phyloP scores from a whole-genome alignment of 2,329 filamentous ascomycete species.

The Orbilia javanica region DNA sequence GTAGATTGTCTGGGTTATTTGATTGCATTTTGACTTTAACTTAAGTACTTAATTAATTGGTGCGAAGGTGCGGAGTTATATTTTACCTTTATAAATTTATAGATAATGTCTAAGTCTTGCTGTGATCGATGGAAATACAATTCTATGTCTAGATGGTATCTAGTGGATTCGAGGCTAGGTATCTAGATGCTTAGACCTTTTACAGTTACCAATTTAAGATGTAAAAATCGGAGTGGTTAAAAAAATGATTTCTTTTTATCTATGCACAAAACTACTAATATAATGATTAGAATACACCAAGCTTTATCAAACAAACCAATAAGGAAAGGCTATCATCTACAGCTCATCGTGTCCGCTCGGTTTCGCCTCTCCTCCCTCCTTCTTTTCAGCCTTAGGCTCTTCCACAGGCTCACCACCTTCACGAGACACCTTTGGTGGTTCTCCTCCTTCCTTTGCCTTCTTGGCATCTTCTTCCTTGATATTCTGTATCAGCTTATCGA shows the following conservation, averaged over 20 bases:
- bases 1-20: neutral
- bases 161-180: too few relatives aligned
- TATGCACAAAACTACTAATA: conserved; percentile 37
- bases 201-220: too few relatives aligned
- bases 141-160: too few relatives aligned
- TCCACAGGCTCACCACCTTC: neutral
- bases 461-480: conserved; percentile 13
- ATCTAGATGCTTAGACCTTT: too few relatives aligned
- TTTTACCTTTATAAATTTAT: neutral
- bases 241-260: conserved; percentile 22
- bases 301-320: neutral
- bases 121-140: neutral
- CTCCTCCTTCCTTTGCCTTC: conserved; percentile 42
- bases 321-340: conserved; percentile 42
- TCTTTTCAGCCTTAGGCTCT: conserved; percentile 6
- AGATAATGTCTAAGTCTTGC: neutral
- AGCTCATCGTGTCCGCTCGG: conserved; percentile 59
- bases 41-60: neutral
- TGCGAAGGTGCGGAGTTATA: neutral
- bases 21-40: neutral
- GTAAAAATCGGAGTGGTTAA: too few relatives aligned
- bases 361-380: conserved; percentile 42
- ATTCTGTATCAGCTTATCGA: conserved; percentile 53
- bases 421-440: conserved; percentile 8
- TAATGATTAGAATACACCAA: conserved; percentile 3